A percentile compares a stretch with the other conserved stretches of the same genome.
Conservation (phyloP, 805 yeast species). For the Komagataella ulmi region DNA sequence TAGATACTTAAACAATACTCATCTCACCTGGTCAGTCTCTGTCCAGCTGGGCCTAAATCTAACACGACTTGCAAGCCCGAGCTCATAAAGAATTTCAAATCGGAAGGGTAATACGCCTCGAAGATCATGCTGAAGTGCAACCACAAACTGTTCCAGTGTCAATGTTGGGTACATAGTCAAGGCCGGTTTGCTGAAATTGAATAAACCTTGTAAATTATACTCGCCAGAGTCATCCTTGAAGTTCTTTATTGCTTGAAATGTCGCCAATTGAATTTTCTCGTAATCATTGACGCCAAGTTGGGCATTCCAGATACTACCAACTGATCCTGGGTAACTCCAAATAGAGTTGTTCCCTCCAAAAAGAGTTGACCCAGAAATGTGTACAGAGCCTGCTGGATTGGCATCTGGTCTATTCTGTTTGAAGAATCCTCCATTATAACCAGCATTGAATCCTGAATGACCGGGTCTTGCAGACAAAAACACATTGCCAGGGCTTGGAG, state of each 20-base stretch:
- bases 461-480: not conserved
- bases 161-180: constrained; percentile 15
- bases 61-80: constrained; percentile 29
- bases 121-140: constrained; percentile 20
- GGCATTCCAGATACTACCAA: not conserved
- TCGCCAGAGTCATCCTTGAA: not conserved
- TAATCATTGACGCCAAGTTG: constrained; percentile 10
- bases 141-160: constrained; percentile 16
- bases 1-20: not conserved
- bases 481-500: not conserved
- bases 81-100: constrained; percentile 29
- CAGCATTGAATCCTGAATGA: not conserved
- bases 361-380: not conserved
- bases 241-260: constrained; percentile 12
- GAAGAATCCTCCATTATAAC: not conserved
- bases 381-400: not conserved
- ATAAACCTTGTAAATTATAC: constrained; percentile 6
- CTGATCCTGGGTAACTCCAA: constrained; percentile 9
- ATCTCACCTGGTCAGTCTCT: not conserved
- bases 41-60: constrained; percentile 11
- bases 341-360: constrained; percentile 8
- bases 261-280: constrained; percentile 27
- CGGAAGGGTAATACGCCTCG: constrained; percentile 14
- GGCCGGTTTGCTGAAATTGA: constrained; percentile 11
- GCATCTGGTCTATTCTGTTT: not conserved